These are phyloP conservation scores for Chenopodium suecicum DNA, from an alignment of 148 eudicot species.

Conservation along the genomic window DNA sequence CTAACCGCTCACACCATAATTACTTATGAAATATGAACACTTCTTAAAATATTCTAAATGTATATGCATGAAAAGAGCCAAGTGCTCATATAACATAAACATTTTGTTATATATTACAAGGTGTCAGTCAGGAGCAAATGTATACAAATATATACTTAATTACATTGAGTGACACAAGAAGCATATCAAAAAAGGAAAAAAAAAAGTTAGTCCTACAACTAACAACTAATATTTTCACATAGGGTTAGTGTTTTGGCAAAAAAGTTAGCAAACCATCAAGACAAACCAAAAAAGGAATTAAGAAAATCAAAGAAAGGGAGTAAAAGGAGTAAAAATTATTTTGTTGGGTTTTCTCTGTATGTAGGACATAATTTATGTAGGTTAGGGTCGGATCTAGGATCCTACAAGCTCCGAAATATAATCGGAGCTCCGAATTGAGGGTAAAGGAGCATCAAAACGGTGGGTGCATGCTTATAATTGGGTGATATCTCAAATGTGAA, in stretches of 20 bases:
- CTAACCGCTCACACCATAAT: too few relatives aligned
- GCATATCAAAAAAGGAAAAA: background rate
- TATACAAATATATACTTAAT: conserved; percentile 24
- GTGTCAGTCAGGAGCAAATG: conserved; percentile 27
- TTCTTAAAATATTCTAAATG: too few relatives aligned
- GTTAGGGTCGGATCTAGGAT: conserved; percentile 1
- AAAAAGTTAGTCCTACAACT: background rate
- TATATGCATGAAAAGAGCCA: too few relatives aligned
- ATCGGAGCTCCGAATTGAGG: conserved; percentile 62
- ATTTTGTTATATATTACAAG: conserved; percentile 37
- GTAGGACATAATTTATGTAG: conserved; percentile 8
- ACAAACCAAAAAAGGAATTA: background rate
- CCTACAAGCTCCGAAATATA: conserved; percentile 40
- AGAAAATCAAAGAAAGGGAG: conserved; percentile 11
- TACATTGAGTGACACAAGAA: conserved; percentile 27
- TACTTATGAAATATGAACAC: too few relatives aligned
- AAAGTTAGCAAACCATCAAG: conserved; percentile 28
- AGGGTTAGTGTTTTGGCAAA: conserved; percentile 21
- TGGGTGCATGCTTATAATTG: conserved; percentile 58
- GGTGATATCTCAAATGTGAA: conserved; percentile 57
- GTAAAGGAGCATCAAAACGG: conserved; percentile 52
- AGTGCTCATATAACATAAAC: background rate
- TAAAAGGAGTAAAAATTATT: conserved; percentile 20
- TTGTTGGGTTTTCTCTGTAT: background rate
- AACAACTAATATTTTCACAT: conserved; percentile 20